These are phyloP conservation scores for Marasmius sp. DNA, from an alignment of 1,284 basidiomycete species.

Conservation along the genomic window DNA sequence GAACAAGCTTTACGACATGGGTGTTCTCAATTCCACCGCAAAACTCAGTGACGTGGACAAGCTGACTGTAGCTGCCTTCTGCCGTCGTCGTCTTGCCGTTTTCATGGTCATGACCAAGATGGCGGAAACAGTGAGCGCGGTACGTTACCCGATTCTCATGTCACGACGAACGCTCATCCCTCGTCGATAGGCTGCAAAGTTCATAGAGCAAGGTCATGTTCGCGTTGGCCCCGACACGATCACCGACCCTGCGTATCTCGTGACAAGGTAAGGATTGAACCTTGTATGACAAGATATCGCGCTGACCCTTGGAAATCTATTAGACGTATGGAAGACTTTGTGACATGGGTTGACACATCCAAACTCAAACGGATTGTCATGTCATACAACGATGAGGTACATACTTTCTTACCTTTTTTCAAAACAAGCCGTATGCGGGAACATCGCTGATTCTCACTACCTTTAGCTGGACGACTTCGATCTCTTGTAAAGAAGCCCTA, in stretches of 20 bases:
- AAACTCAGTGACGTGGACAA: conserved; percentile 94
- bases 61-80: conserved; percentile 94
- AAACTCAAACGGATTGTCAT: conserved; percentile 96
- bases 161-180: conserved; percentile 1
- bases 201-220: conserved; percentile 98
- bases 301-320: conserved; percentile 10
- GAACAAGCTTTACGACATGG: conserved; percentile 97
- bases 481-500: conserved; percentile 52
- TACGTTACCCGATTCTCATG: conserved; percentile 40
- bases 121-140: conserved; percentile 94
- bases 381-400: conserved; percentile 95
- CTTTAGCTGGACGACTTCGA: conserved; percentile 88
- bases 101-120: conserved; percentile 93
- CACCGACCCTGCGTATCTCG: conserved; percentile 95
- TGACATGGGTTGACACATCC: conserved; percentile 98
- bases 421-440: too few species aligned
- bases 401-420: conserved; percentile 23
- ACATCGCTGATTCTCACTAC: conserved; percentile 14
- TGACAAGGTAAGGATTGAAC: conserved; percentile 67
- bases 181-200: conserved; percentile 79
- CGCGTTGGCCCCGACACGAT: conserved; percentile 95
- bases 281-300: neutral
- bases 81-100: conserved; percentile 88
- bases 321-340: conserved; percentile 98
- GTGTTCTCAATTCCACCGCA: conserved; percentile 77